Conservation (phyloP, 1,139 yeast species). For the Scheffersomyces insectosa region DNA sequence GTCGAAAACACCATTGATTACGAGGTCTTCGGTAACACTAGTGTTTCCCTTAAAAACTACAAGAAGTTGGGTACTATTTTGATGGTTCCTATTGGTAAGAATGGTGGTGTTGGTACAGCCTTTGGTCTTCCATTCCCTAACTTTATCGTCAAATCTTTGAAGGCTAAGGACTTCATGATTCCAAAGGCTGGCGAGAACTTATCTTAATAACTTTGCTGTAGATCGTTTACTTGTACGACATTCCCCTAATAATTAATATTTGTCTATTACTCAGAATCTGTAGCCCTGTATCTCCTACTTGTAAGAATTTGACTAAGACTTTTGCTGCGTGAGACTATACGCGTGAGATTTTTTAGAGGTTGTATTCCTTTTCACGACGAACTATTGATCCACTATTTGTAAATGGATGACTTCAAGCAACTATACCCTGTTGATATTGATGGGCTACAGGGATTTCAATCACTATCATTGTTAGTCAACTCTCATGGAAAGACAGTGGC, state of each 20-base stretch:
- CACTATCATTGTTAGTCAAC: slow-evolving; percentile 14
- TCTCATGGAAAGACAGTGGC: slow-evolving; percentile 23
- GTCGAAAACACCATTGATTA: slow-evolving; percentile 16
- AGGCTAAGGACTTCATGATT: slow-evolving; percentile 15
- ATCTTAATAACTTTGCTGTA: neutral
- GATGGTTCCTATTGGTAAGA: slow-evolving; percentile 34
- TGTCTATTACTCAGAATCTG: no score
- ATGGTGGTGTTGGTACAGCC: slow-evolving; percentile 36
- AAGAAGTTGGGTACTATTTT: slow-evolving; percentile 10
- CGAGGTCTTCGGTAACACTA: slow-evolving; percentile 15
- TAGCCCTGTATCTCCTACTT: no score
- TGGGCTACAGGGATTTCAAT: slow-evolving; percentile 15
- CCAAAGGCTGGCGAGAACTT: slow-evolving; percentile 7
- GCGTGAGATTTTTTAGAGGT: no score
- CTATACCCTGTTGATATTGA: slow-evolving; percentile 13
- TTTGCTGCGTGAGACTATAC: no score
- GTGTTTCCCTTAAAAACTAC: slow-evolving; percentile 14
- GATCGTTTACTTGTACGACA: no score
- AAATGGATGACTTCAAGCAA: slow-evolving; percentile 31
- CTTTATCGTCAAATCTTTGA: slow-evolving; percentile 27
- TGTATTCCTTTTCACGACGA: no score
- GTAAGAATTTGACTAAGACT: no score
- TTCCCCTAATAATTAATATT: no score
- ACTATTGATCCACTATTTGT: no score
- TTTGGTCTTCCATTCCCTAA: slow-evolving; percentile 31